Evolutionary conservation across 2,329 filamentous ascomycete genomes (phyloP).

Genomic region (Phyllosticta citrichinensis): DNA sequence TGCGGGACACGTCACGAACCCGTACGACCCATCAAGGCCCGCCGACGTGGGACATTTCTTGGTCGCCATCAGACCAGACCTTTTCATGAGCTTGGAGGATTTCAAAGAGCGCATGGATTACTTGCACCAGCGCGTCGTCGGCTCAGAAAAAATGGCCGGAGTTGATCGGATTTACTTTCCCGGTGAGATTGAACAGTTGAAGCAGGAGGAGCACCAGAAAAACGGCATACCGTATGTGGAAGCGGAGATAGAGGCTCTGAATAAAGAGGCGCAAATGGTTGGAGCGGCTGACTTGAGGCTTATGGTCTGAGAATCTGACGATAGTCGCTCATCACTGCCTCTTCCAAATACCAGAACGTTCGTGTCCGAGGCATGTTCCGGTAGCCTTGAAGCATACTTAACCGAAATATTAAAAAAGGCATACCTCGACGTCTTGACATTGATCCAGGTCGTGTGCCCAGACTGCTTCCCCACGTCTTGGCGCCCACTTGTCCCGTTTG

Average conservation of each 20-base stretch:
- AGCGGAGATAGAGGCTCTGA: slow-evolving; percentile 40
- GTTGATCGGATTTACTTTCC: slow-evolving; percentile 49
- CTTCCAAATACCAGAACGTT: not conserved
- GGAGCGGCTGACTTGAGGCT: slow-evolving; percentile 20
- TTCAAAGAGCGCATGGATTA: slow-evolving; percentile 56
- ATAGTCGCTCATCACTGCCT: not conserved
- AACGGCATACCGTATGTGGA: slow-evolving; percentile 41
- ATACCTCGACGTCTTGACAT: not conserved
- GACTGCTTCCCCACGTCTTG: not conserved
- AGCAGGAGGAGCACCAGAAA: slow-evolving; percentile 30
- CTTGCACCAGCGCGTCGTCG: slow-evolving; percentile 45
- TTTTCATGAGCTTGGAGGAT: slow-evolving; percentile 61
- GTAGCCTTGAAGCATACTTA: not conserved
- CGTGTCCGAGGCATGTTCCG: not conserved
- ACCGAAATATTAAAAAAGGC: not conserved
- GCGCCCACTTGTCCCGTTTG: not conserved
- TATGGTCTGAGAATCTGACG: slow-evolving; percentile 6
- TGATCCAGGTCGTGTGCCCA: not conserved
- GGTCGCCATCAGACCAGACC: slow-evolving; percentile 61
- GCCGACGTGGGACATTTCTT: slow-evolving; percentile 69
- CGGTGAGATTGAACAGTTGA: slow-evolving; percentile 46
- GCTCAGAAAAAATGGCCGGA: slow-evolving; percentile 42
- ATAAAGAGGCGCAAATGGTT: slow-evolving; percentile 39
- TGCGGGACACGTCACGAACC: slow-evolving; percentile 64
- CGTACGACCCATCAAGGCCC: slow-evolving; percentile 60